Base-by-base conservation (phyloP, 2,329 filamentous ascomycete species). In the Fusarium algeriense region DNA sequence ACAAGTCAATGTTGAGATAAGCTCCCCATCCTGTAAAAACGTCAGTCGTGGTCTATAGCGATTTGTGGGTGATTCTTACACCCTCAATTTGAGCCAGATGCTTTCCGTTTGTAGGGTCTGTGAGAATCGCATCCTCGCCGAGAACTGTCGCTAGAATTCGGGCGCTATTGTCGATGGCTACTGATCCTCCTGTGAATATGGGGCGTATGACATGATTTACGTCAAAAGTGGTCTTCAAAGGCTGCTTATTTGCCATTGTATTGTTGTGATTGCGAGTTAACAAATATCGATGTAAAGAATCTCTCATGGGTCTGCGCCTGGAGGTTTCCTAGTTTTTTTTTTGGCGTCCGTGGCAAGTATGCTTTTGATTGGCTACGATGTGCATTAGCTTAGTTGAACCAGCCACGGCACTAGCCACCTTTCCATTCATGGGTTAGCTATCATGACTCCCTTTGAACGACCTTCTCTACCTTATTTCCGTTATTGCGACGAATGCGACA, bases 101-200 rank as follows among this genome's bases (percentile, higher is more conserved):
- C 76, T 89, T 90, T 41, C 95, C 95, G 38, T 91, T 96, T 74
- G 91, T 88, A 71, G 97, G 86, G 81, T 98, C 91, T 28, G 95
- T 96, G 74, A 99, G 85, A 58, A 98, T 84, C 20, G 90, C 95
- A 88, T 98, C 94, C 80, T 99, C 96, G 38, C 93, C 94, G n/a
- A 98, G 84, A 38, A 93, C 94, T 28, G 94, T 94, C 45, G 94
- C 95, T 59, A 99, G 87, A 70, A 98, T 89, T 76, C 89, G 89
- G 55, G 94, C 94, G 82, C 90, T 89, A 80, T 91, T 89, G 84
- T 95, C 94, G 67, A 98, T 88, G 34, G 93, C 90, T 64, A 97
- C 90, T 72, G 93, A 92, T 45, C 96, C 96, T 59, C 96, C 96
- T 4, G 95, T 97, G 79, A 96, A 98, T 53, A 98, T 95, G 23